Base-by-base conservation (phyloP, 2,329 filamentous ascomycete species). In the Verticillium klebahnii region DNA sequence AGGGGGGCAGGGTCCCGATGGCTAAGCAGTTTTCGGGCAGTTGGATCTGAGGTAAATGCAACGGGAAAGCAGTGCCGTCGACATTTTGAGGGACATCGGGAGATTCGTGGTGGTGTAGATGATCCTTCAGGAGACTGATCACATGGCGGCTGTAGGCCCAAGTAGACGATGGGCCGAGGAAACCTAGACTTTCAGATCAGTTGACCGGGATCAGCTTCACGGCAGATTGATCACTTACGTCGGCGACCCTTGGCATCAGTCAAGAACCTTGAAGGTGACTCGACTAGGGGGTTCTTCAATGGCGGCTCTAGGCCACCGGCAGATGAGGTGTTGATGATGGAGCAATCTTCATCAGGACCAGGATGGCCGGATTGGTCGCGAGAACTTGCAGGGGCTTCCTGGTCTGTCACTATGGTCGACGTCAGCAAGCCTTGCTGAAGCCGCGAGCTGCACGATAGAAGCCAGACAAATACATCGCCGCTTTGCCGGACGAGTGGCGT, bases 21-120 rank as follows among this genome's bases (percentile, higher is more conserved):
- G 14, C 54, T 61, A 32, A 74, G 72, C 60, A 57, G 17, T 37
- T 23, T n/a, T 57, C 31, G 5, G 31, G n/a, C 17, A 57, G n/a
- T 17, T 57, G 36, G 17, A 37, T 34, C 4, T 36, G 58, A 1
- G 62, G 62, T 32, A 60, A 61, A 25, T 62, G 25, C 25, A 60
- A 1, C 23, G 14, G 54, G 19, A 63, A 63, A 2, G 60, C 60
- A 23, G 58, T 25, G 8, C 54, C 60, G 17, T 60, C 57, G 8
- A 62, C 60, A 12, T 62, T 60, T 0, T 56, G 55, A 36, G 60
- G 58, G 3, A 62, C n/a, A 8, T 63, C 60, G 15, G 62, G 62
- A 14, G 62, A 58, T 19, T 62, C 60, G 7, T 57, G 8, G 62
- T 75, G 19, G 70, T 72, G 5, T 59, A 63, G 34, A 69, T 76